Percentiles rank a stretch among this genome's conserved stretches.
Evolutionary conservation across 495 filamentous ascomycete genomes (phyloP).

Genomic region (Aspergillus mulundensis): DNA sequence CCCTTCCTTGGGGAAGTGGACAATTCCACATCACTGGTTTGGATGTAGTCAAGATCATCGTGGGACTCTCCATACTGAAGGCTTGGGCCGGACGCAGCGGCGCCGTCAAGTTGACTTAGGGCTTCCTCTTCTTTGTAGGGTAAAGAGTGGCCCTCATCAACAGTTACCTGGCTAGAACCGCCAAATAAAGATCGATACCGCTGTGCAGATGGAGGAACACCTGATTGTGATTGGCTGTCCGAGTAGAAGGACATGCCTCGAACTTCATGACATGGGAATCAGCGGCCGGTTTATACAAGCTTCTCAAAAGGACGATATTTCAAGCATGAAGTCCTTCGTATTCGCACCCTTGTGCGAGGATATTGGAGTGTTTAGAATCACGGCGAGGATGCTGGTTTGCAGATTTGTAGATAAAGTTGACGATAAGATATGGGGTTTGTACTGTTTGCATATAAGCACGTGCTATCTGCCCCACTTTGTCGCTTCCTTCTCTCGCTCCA

Average conservation of each 20-base stretch:
- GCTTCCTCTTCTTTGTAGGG: not conserved
- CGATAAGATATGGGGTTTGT: slow-evolving; percentile 2
- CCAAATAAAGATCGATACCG: slow-evolving; percentile 34
- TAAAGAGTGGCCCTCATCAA: slow-evolving; percentile 2
- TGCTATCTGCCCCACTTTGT: too few relatives aligned
- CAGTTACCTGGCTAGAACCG: slow-evolving; percentile 25
- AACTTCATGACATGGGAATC: not conserved
- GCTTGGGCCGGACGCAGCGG: not conserved
- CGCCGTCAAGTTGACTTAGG: not conserved
- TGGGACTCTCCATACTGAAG: slow-evolving; percentile 21
- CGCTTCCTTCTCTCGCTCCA: too few relatives aligned
- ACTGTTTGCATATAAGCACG: not conserved
- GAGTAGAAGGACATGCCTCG: slow-evolving; percentile 36
- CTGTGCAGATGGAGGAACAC: slow-evolving; percentile 35
- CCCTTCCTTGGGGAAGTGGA: not conserved
- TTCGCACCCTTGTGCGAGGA: not conserved
- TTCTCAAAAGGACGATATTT: not conserved
- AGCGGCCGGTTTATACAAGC: not conserved
- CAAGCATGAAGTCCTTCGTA: not conserved
- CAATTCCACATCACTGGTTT: slow-evolving; percentile 18
- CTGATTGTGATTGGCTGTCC: slow-evolving; percentile 21
- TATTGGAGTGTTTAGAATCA: not conserved
- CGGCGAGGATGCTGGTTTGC: not conserved
- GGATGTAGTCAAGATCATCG: slow-evolving; percentile 22
- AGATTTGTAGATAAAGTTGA: not conserved